These are phyloP conservation scores for Coemansia sp. DNA, from an alignment of 192 early-diverging fungal genomes.

Conservation along the genomic window DNA sequence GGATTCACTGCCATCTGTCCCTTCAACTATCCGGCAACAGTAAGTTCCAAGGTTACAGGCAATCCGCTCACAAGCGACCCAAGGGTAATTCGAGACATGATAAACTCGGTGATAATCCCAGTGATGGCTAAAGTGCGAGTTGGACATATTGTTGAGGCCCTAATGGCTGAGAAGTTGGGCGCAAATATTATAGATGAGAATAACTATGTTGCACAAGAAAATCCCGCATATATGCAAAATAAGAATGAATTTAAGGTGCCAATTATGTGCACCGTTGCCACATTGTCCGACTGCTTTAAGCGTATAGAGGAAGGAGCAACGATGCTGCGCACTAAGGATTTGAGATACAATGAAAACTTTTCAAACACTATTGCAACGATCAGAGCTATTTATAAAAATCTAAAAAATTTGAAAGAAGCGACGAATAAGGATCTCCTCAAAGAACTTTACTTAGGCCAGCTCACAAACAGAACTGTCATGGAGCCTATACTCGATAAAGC, in stretches of 20 bases:
- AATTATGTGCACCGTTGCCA: conserved; percentile 84
- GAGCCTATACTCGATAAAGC: not conserved
- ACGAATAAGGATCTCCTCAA: not conserved
- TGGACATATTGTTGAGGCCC: conserved; percentile 12
- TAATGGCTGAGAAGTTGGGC: conserved; percentile 77
- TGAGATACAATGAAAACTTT: conserved; percentile 44
- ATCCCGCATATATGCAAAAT: conserved; percentile 85
- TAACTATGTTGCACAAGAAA: conserved; percentile 60
- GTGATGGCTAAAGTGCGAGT: conserved; percentile 1
- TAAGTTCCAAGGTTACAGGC: not conserved
- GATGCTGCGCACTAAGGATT: conserved; percentile 93
- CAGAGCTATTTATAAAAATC: not conserved
- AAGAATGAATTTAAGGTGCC: conserved; percentile 73
- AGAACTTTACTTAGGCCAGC: not conserved
- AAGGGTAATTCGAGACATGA: not conserved
- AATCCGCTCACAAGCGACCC: not conserved
- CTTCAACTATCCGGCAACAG: not conserved
- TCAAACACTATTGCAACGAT: not conserved
- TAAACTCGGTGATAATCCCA: conserved; percentile 3
- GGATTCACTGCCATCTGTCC: not conserved
- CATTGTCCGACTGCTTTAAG: conserved; percentile 84
- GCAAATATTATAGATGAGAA: conserved; percentile 92
- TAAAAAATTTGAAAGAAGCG: not conserved
- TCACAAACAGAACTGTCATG: not conserved
- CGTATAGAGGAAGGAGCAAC: conserved; percentile 87